phyloP scores from a whole-genome alignment of 805 yeast genomes.

The Schizosaccharomyces osmophilus region DNA sequence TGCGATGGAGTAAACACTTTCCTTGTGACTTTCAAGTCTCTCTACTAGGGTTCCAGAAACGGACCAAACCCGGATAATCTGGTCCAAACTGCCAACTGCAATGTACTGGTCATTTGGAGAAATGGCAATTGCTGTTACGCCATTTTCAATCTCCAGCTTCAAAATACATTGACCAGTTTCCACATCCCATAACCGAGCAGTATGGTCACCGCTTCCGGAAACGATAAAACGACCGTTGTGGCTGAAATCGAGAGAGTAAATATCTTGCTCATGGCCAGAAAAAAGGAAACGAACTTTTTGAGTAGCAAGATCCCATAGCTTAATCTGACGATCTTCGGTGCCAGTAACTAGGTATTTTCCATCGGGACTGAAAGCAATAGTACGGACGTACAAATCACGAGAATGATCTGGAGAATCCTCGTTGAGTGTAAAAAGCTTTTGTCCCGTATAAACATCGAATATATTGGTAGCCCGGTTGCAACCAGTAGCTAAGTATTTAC shows the following conservation, averaged over 20 bases:
- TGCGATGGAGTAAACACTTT: conserved; percentile 83
- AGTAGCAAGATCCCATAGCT: conserved; percentile 85
- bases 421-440: conserved; percentile 57
- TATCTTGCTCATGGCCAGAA: conserved; percentile 91
- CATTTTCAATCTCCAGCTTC: conserved; percentile 81
- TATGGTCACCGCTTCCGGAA: conserved; percentile 88
- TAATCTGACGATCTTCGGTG: conserved; percentile 48
- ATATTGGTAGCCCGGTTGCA: conserved; percentile 91
- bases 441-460: conserved; percentile 77
- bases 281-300: conserved; percentile 59
- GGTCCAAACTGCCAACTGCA: conserved; percentile 90
- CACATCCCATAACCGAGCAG: conserved; percentile 90
- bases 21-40: conserved; percentile 84
- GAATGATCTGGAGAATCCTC: conserved; percentile 54
- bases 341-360: conserved; percentile 84
- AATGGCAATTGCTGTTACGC: conserved; percentile 92
- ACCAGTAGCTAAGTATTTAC: conserved; percentile 84
- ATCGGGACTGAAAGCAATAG: conserved; percentile 91
- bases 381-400: conserved; percentile 75
- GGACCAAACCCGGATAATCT: conserved; percentile 91
- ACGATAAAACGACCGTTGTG: conserved; percentile 83
- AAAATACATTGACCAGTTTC: conserved; percentile 69
- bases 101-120: conserved; percentile 83
- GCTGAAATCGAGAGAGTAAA: conserved; percentile 82
- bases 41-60: conserved; percentile 77